Base-by-base conservation (phyloP, 1,284 basidiomycete species). In the Cryptococcus wingfieldii region DNA sequence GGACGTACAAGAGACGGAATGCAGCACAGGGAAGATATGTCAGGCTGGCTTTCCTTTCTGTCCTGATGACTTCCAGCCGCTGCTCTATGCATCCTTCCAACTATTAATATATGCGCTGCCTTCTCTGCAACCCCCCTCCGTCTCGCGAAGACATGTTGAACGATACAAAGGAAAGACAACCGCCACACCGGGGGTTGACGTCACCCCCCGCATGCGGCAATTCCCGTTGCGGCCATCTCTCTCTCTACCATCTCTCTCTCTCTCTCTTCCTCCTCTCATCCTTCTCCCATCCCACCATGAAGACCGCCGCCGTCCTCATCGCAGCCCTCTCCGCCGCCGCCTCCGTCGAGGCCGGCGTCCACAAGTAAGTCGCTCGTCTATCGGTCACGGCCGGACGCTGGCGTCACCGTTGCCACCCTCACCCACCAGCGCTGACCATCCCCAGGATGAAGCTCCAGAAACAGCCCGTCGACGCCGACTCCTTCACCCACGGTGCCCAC, bases 361-460 rank as follows among this genome's bases (percentile, higher is more conserved):
- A 75, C 65, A 69, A 62, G 74, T 76, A 55, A 68, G 72, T 70
- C 38, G 19, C 34, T n/a, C 28, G 28, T 39, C 38, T 46, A 28
- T 34, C 31, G 31, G 4, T 1, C 0, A 10, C 31, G 31, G 31
- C 31, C 6, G 10, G 23, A 60, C 64, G 50, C 63, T 63, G 57
- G 62, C 68, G 67, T 62, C 58, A 66, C 60, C 68, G 66, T 67
- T 64, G 65, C 68, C 64, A 67, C 66, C 64, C 38, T 34, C 46
- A 46, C n/a, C 46, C 23, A 25, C 41, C 6, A 10, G 6, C 14
- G 25, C 38, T 50, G 38, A 42, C 34, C 18, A 1, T 48, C 14
- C n/a, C 10, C 44, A 90, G 83, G 75, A 83, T 93, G 75, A 91
- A 90, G 77, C 84, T 95, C 49, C 83, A 89, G 78, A 95, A 94